These are phyloP conservation scores for Knoxdaviesia proteae DNA, from an alignment of 2,329 filamentous ascomycete genomes.

Conservation along the genomic window DNA sequence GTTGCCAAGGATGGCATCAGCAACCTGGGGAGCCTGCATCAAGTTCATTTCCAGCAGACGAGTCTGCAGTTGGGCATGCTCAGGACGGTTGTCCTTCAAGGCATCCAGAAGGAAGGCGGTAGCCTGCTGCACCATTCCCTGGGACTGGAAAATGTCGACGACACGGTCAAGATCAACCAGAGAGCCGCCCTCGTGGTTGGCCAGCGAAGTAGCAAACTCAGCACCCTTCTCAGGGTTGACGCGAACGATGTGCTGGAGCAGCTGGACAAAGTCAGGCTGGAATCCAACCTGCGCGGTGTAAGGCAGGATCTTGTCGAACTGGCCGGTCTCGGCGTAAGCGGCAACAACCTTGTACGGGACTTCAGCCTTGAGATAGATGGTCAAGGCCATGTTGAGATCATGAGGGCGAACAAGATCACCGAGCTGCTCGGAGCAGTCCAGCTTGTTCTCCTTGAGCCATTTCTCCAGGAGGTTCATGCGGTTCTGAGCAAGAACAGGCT, in stretches of 20 bases:
- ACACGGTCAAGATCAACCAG: slow-evolving; percentile 86
- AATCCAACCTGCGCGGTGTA: slow-evolving; percentile 75
- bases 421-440: slow-evolving; percentile 88
- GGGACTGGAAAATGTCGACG: slow-evolving; percentile 93
- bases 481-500: slow-evolving; percentile 81
- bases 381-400: slow-evolving; percentile 70
- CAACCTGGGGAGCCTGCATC: slow-evolving; percentile 87
- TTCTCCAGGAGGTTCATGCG: slow-evolving; percentile 93
- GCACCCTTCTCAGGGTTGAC: slow-evolving; percentile 83
- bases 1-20: slow-evolving; percentile 91
- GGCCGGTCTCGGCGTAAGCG: slow-evolving; percentile 81
- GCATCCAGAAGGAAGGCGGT: slow-evolving; percentile 96
- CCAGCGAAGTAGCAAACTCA: slow-evolving; percentile 83
- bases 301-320: slow-evolving; percentile 90
- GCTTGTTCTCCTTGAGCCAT: slow-evolving; percentile 91
- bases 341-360: slow-evolving; percentile 87
- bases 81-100: slow-evolving; percentile 81
- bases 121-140: slow-evolving; percentile 93
- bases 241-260: slow-evolving; percentile 81
- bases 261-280: slow-evolving; percentile 81
- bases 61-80: slow-evolving; percentile 85
- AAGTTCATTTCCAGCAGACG: slow-evolving; percentile 95
- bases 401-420: slow-evolving; percentile 84
- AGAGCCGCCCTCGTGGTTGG: slow-evolving; percentile 70
- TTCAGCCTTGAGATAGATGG: slow-evolving; percentile 79